These are phyloP conservation scores for Clarireedia paspali DNA, from an alignment of 2,329 filamentous ascomycete species.

Conservation along the genomic window DNA sequence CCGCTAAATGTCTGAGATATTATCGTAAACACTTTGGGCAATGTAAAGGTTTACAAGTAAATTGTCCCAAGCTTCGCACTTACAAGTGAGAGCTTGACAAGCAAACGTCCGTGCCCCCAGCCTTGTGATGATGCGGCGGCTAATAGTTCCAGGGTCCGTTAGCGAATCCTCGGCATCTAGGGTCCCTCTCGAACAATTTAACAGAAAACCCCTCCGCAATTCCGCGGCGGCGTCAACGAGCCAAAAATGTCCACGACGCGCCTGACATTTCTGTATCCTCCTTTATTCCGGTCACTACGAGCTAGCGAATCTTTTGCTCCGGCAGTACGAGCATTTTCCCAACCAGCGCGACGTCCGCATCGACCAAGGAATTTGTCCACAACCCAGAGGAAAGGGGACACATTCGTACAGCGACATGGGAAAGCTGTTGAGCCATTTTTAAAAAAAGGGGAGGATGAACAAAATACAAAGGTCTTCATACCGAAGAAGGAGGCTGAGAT, in stretches of 20 bases:
- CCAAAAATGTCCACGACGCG: constrained; percentile 50
- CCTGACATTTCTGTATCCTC: constrained; percentile 62
- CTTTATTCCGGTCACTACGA: constrained; percentile 50
- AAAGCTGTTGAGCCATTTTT: constrained; percentile 51
- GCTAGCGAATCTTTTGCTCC: constrained; percentile 36
- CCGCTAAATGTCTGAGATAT: too few species aligned
- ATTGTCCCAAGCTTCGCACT: too few species aligned
- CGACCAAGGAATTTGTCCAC: constrained; percentile 31
- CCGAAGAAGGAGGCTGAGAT: constrained; percentile 11
- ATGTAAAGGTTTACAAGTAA: too few species aligned
- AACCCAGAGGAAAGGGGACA: constrained; percentile 32
- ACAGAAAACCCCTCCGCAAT: neutral
- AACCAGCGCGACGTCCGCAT: constrained; percentile 18
- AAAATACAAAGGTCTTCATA: constrained; percentile 14
- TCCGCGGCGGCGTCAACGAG: neutral
- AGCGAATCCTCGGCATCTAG: neutral
- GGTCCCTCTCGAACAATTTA: neutral
- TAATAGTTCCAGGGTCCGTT: neutral
- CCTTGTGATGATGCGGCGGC: neutral
- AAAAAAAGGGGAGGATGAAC: constrained; percentile 24
- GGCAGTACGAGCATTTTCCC: constrained; percentile 27
- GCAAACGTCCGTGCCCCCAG: neutral
- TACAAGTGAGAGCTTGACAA: too few species aligned
- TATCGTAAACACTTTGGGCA: too few species aligned
- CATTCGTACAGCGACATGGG: constrained; percentile 48